Evolutionary conservation across 2,329 filamentous ascomycete genomes (phyloP).

Genomic region (Exophiala spinifera): DNA sequence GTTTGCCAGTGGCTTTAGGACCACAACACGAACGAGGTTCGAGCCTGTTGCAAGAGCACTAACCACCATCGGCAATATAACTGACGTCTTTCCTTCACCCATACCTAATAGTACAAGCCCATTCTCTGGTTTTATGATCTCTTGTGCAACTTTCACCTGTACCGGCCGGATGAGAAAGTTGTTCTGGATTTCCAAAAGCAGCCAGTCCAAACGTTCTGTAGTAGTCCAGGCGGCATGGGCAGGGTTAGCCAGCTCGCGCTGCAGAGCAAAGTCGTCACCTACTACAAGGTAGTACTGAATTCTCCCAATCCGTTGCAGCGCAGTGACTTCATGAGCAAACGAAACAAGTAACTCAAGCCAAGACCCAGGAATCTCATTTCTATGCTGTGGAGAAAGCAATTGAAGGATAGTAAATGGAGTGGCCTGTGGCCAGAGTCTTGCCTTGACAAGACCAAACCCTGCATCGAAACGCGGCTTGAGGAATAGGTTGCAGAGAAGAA

Average conservation of each 20-base stretch:
- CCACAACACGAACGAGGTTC: constrained; percentile 56
- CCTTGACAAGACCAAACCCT: background rate
- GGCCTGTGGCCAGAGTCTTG: constrained; percentile 26
- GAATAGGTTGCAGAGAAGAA: background rate
- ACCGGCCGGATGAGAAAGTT: constrained; percentile 59
- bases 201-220: constrained; percentile 53
- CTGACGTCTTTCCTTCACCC: constrained; percentile 68
- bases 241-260: constrained; percentile 43
- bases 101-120: constrained; percentile 66
- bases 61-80: constrained; percentile 65
- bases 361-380: constrained; percentile 1
- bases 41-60: constrained; percentile 51
- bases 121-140: constrained; percentile 56
- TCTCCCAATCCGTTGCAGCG: constrained; percentile 32
- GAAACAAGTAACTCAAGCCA: constrained; percentile 29
- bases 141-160: constrained; percentile 56
- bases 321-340: constrained; percentile 33
- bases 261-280: constrained; percentile 23
- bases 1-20: constrained; percentile 58
- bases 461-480: constrained; percentile 3
- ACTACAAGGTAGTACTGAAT: constrained; percentile 24
- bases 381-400: constrained; percentile 26
- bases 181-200: constrained; percentile 64
- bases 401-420: constrained; percentile 27
- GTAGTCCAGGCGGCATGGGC: constrained; percentile 59